Evolutionary conservation across 2,329 filamentous ascomycete genomes (phyloP).

Genomic region (Fusarium napiforme): DNA sequence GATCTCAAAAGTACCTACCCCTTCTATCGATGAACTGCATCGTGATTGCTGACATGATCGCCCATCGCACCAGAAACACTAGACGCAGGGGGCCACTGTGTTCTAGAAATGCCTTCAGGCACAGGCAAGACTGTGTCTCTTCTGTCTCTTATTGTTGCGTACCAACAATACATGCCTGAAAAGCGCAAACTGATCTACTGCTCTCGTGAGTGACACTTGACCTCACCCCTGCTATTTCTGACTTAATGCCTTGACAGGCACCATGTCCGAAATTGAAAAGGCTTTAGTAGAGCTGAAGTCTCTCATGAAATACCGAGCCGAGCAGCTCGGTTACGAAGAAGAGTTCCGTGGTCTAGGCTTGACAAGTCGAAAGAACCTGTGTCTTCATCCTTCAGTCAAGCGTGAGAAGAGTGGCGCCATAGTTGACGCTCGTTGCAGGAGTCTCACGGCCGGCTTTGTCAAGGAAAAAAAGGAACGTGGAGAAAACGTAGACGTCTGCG

Average conservation of each 20-base stretch:
- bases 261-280: conserved; percentile 99
- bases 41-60: conserved; percentile 1
- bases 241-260: conserved; percentile 60
- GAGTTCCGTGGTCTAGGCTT: conserved; percentile 93
- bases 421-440: conserved; percentile 95
- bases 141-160: conserved; percentile 93
- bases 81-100: conserved; percentile 93
- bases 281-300: conserved; percentile 90
- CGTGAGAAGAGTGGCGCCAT: conserved; percentile 94
- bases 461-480: conserved; percentile 97
- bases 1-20: conserved; percentile 62
- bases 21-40: neutral
- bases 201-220: conserved; percentile 69
- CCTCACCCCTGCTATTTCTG: neutral
- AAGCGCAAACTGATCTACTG: conserved; percentile 98
- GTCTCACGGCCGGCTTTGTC: conserved; percentile 94
- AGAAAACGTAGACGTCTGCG: conserved; percentile 92
- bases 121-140: conserved; percentile 98
- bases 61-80: conserved; percentile 69
- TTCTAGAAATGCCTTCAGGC: conserved; percentile 98
- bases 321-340: conserved; percentile 89
- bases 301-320: conserved; percentile 92
- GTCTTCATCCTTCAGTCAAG: conserved; percentile 94
- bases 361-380: conserved; percentile 97
- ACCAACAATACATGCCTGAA: conserved; percentile 93